A percentile compares a stretch with the other conserved stretches of the same genome.
Conservation (phyloP, 148 eudicot genomes). For the Rhododendron mucronatum region DNA sequence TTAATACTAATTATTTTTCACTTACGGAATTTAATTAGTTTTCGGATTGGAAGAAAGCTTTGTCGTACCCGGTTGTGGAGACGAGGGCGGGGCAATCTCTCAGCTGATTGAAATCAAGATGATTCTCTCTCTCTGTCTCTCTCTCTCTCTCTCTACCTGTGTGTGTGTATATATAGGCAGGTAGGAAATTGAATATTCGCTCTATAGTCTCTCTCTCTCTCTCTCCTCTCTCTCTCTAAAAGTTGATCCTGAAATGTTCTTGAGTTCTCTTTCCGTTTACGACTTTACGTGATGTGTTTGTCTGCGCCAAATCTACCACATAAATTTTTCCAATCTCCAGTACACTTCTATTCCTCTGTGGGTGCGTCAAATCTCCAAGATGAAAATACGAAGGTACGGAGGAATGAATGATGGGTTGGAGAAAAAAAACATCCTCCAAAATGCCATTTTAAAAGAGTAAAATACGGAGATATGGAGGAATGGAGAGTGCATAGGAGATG, state of each 20-base stretch:
- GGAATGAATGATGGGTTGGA: too few species aligned
- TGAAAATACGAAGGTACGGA: too few species aligned
- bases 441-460: too few species aligned
- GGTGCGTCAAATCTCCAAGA: too few species aligned
- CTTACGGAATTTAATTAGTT: neutral
- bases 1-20: neutral
- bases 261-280: neutral
- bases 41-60: neutral
- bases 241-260: neutral
- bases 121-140: neutral
- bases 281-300: neutral
- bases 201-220: conserved; percentile 11
- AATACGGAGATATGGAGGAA: too few species aligned
- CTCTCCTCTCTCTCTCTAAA: neutral
- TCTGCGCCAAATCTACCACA: neutral
- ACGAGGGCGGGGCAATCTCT: conserved; percentile 7
- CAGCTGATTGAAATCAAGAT: conserved; percentile 13
- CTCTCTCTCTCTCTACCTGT: neutral
- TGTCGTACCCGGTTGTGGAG: neutral
- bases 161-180: neutral
- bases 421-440: too few species aligned
- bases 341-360: too few species aligned
- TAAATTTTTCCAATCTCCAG: too few species aligned
- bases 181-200: neutral
- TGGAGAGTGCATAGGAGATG: too few species aligned